Evolutionary conservation across 225 moss, liverwort and hornwort species (phyloP).

Genomic region (Climacium dendroides): DNA sequence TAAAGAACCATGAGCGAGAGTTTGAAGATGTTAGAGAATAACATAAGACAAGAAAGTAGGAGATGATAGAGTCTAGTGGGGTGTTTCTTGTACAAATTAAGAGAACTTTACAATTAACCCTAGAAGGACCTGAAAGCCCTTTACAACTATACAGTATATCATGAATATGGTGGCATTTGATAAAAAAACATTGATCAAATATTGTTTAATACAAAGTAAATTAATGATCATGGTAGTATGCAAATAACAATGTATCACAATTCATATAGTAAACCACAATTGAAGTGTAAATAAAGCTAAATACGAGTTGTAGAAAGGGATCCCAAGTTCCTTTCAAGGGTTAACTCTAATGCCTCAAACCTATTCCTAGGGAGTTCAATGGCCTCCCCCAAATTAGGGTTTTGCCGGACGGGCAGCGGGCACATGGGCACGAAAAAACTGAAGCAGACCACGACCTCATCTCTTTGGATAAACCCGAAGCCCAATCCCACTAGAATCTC

Average conservation of each 20-base stretch:
- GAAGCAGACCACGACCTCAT: neutral
- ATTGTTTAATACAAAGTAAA: too few species aligned
- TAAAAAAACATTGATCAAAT: too few species aligned
- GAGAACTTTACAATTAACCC: neutral
- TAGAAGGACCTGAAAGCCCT: too few species aligned
- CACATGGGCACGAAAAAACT: neutral
- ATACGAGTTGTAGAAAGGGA: too few species aligned
- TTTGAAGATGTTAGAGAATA: neutral
- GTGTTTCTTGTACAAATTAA: neutral
- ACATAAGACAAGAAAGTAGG: accelerated
- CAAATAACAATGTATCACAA: too few species aligned
- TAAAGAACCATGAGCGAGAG: accelerated
- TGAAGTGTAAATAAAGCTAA: too few species aligned
- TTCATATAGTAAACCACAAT: too few species aligned
- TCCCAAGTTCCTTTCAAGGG: too few species aligned
- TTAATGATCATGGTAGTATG: too few species aligned
- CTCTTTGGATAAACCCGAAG: neutral
- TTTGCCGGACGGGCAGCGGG: neutral
- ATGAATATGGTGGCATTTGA: too few species aligned
- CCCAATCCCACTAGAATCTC: neutral
- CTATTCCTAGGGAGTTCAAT: neutral
- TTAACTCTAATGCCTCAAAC: neutral
- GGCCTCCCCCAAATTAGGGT: neutral
- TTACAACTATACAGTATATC: too few species aligned
- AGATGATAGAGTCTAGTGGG: neutral